phyloP scores from a whole-genome alignment of 1,139 yeast species.

The Candida pseudoviswanathii region DNA sequence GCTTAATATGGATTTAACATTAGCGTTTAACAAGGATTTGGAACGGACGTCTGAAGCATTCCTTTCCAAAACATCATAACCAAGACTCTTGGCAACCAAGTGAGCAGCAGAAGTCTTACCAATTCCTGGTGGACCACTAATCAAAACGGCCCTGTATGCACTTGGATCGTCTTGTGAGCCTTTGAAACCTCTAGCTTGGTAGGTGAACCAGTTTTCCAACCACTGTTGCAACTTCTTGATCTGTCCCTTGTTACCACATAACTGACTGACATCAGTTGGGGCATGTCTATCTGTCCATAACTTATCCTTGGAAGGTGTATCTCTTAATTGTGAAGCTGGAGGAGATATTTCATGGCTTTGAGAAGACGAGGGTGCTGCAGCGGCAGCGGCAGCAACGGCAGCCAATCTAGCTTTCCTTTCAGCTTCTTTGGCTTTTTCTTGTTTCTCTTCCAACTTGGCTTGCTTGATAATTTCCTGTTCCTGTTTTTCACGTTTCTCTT shows the following conservation, averaged over 20 bases:
- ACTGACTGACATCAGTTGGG: conserved; percentile 70
- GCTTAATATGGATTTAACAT: conserved; percentile 69
- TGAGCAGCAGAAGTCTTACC: conserved; percentile 86
- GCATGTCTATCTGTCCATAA: conserved; percentile 96
- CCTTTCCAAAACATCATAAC: conserved; percentile 73
- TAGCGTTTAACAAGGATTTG: conserved; percentile 68
- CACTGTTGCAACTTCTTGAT: conserved; percentile 68
- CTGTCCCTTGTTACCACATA: conserved; percentile 88
- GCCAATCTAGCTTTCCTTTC: conserved; percentile 18
- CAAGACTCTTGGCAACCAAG: conserved; percentile 64
- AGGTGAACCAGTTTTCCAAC: conserved; percentile 76
- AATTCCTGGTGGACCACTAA: conserved; percentile 86
- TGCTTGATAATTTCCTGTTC: conserved; percentile 57
- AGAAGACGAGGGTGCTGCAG: background rate
- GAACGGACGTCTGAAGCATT: conserved; percentile 91
- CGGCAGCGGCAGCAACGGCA: background rate
- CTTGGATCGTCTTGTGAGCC: conserved; percentile 61
- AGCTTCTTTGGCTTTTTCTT: conserved; percentile 18
- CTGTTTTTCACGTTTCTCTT: conserved; percentile 67
- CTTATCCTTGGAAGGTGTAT: conserved; percentile 51
- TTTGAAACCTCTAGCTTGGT: conserved; percentile 57
- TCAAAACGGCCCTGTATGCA: conserved; percentile 74
- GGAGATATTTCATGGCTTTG: background rate
- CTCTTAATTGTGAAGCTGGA: conserved; percentile 16
- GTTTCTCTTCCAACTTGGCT: conserved; percentile 30